A percentile compares a stretch with the other conserved stretches of the same genome.
Conservation (phyloP, 129 eudicot species). For the Apium graveolens region DNA sequence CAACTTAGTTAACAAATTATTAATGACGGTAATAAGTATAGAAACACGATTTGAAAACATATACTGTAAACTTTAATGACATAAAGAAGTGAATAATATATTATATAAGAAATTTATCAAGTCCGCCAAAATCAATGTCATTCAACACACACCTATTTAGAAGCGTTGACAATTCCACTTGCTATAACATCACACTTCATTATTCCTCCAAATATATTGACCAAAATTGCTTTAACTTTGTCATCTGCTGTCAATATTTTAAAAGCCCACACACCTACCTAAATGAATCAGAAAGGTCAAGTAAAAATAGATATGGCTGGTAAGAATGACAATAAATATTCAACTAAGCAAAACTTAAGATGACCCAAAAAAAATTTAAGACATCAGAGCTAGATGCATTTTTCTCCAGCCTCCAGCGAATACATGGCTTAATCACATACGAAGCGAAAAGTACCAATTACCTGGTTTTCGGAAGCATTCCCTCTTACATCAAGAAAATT, state of each 20-base stretch:
- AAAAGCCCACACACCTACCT: conserved; percentile 89
- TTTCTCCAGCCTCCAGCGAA: neutral
- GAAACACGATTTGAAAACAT: neutral
- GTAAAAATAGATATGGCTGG: neutral
- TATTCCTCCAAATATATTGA: conserved; percentile 94
- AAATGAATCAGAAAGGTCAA: neutral
- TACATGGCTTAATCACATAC: neutral
- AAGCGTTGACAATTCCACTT: conserved; percentile 96
- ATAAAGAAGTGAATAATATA: neutral
- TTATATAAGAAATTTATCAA: neutral
- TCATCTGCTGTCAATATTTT: conserved; percentile 95
- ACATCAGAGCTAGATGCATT: neutral
- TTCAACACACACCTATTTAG: conserved; percentile 54
- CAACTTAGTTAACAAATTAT: neutral
- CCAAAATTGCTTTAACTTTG: conserved; percentile 91
- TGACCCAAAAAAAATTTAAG: neutral
- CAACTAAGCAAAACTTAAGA: neutral
- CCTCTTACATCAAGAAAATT: too few species aligned
- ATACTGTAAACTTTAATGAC: neutral
- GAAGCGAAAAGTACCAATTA: too few species aligned
- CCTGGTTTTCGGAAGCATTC: too few species aligned
- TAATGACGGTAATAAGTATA: neutral
- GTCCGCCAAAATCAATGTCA: neutral
- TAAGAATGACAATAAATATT: neutral
- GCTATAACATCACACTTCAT: conserved; percentile 98